phyloP scores from a whole-genome alignment of 345 rosid genomes.

The Hibiscus tridactylites region DNA sequence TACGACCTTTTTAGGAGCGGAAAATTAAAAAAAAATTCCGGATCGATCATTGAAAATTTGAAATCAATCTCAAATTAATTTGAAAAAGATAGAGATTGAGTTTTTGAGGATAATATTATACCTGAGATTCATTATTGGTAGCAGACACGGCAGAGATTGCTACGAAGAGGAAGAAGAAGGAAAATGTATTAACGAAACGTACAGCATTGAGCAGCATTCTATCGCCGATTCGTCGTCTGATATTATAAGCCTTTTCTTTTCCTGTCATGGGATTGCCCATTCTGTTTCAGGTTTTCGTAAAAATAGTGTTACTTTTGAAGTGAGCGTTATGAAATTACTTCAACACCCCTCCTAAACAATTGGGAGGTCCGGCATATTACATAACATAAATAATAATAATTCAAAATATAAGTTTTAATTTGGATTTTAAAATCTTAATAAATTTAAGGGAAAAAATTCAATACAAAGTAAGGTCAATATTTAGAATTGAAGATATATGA shows the following conservation, averaged over 20 bases:
- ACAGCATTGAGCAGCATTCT: slow-evolving; percentile 17
- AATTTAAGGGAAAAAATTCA: no score
- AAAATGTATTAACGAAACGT: slow-evolving; percentile 19
- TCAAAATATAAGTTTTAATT: no score
- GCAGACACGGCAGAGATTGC: slow-evolving; percentile 20
- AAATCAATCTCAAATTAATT: neutral
- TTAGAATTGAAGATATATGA: no score
- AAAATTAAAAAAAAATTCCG: neutral
- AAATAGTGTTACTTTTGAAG: neutral
- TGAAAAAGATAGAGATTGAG: neutral
- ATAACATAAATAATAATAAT: no score
- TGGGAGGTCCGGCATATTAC: neutral
- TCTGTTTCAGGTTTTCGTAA: neutral
- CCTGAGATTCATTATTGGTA: slow-evolving; percentile 33
- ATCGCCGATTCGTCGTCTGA: neutral
- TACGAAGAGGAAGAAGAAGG: slow-evolving; percentile 28
- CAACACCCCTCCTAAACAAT: neutral
- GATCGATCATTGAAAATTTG: neutral
- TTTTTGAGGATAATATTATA: slow-evolving; percentile 3
- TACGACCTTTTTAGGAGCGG: neutral
- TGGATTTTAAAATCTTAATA: no score
- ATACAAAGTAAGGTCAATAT: no score
- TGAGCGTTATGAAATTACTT: neutral
- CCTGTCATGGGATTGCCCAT: neutral
- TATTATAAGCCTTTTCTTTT: neutral